These are phyloP conservation scores for Colletotrichum echinochloae DNA, from an alignment of 2,329 filamentous ascomycete genomes.

Conservation along the genomic window DNA sequence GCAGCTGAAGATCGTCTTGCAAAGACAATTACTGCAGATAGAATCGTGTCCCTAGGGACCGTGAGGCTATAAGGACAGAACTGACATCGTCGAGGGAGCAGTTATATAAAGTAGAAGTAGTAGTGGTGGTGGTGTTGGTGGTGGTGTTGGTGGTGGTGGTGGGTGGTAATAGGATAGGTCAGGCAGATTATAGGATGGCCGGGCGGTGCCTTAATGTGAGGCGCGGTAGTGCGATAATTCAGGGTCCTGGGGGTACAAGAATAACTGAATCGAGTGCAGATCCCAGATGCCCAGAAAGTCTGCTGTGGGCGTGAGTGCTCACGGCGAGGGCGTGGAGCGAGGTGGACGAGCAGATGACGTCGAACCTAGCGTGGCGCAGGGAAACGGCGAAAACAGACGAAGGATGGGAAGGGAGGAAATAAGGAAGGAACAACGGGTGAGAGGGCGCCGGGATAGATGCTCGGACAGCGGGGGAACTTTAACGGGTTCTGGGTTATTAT, in stretches of 20 bases:
- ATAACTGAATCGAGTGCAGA: slow-evolving; percentile 36
- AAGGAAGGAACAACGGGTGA: slow-evolving; percentile 14
- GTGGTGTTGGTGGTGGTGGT: slow-evolving; percentile 4
- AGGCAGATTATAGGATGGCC: slow-evolving; percentile 42
- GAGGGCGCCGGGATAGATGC: slow-evolving; percentile 29
- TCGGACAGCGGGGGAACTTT: slow-evolving; percentile 35
- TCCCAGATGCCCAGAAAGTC: slow-evolving; percentile 28
- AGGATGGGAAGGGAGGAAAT: slow-evolving; percentile 9
- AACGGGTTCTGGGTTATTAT: slow-evolving; percentile 35
- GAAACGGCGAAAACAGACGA: slow-evolving; percentile 24
- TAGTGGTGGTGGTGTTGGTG: slow-evolving; percentile 12
- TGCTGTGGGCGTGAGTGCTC: background rate
- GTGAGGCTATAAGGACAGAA: slow-evolving; percentile 52
- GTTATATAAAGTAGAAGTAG: slow-evolving; percentile 23
- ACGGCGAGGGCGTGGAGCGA: slow-evolving; percentile 1
- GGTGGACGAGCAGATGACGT: slow-evolving; percentile 39
- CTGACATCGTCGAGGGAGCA: slow-evolving; percentile 45
- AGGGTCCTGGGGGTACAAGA: slow-evolving; percentile 40
- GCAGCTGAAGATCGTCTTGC: slow-evolving; percentile 33
- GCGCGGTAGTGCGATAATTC: slow-evolving; percentile 33
- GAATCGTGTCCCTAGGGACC: slow-evolving; percentile 59
- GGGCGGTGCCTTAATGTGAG: slow-evolving; percentile 38
- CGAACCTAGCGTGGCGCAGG: slow-evolving; percentile 40
- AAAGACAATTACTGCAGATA: slow-evolving; percentile 33
- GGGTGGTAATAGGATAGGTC: slow-evolving; percentile 5